These are phyloP conservation scores for Lactifluus hygrophoroides DNA, from an alignment of 768 basidiomycete species.

Conservation along the genomic window DNA sequence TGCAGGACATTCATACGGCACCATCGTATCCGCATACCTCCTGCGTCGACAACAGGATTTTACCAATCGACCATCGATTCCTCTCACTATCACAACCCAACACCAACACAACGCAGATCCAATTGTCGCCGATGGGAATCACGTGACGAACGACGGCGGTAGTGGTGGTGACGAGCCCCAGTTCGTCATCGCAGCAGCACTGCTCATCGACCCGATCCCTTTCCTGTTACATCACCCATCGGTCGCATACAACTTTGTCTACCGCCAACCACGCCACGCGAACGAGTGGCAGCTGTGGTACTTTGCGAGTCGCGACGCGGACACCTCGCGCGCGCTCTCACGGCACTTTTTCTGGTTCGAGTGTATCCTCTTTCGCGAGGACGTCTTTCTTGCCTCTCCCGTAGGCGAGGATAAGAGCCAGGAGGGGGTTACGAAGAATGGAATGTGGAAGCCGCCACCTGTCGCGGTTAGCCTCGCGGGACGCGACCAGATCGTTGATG, in stretches of 20 bases:
- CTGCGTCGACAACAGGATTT: conserved; percentile 29
- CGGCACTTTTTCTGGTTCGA: conserved; percentile 63
- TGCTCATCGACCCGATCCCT: conserved; percentile 59
- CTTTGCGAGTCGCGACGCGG: conserved; percentile 55
- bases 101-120: no score
- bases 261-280: conserved; percentile 41
- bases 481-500: conserved; percentile 37
- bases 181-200: conserved; percentile 32
- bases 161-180: no score
- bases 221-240: conserved; percentile 53
- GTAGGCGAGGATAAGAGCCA: not conserved
- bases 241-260: conserved; percentile 61
- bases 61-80: not conserved
- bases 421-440: no score
- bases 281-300: conserved; percentile 65
- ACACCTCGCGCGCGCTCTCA: conserved; percentile 48
- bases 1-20: conserved; percentile 55
- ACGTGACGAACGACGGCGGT: not conserved
- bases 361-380: conserved; percentile 51
- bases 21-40: conserved; percentile 47
- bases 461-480: conserved; percentile 33
- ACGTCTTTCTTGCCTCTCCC: conserved; percentile 28
- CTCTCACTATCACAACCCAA: not conserved
- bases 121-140: not conserved
- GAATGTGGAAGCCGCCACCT: not conserved